Percentiles rank a stretch among this genome's conserved stretches.
Evolutionary conservation across 129 eudicot genomes (phyloP).

Genomic region (Apium graveolens): DNA sequence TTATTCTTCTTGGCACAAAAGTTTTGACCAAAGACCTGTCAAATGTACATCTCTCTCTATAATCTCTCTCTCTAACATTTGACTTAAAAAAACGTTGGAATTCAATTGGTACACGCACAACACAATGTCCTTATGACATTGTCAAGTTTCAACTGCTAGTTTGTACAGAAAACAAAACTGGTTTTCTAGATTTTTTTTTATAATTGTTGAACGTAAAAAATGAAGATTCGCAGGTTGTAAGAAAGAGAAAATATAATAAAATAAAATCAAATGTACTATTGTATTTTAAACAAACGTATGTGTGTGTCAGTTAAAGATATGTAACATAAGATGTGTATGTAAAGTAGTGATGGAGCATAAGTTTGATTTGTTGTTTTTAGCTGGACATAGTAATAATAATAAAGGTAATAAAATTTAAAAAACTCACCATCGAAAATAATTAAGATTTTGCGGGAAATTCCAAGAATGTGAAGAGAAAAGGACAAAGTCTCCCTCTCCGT

Average conservation of each 20-base stretch:
- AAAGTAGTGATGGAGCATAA: background rate
- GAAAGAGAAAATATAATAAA: background rate
- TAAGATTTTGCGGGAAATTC: background rate
- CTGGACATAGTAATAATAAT: background rate
- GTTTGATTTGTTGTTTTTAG: background rate
- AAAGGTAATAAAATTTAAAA: background rate
- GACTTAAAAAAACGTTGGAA: constrained; percentile 10
- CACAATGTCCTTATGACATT: background rate
- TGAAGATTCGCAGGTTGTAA: background rate
- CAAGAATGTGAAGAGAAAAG: background rate
- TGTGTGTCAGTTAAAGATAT: background rate
- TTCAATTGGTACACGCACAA: constrained; percentile 3
- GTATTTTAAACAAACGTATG: background rate
- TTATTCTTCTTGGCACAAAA: constrained; percentile 1
- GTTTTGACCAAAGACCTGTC: constrained; percentile 15
- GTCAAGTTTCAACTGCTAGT: background rate
- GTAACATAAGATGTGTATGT: background rate
- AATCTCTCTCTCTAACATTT: constrained; percentile 5
- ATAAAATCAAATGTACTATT: too few species aligned
- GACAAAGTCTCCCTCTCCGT: constrained; percentile 3
- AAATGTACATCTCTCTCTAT: background rate
- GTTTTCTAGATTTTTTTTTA: background rate
- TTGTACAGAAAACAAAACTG: background rate
- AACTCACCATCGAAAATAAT: background rate
- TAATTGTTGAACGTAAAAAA: background rate